Percentiles rank a stretch among this genome's conserved stretches.
Evolutionary conservation across 768 basidiomycete species (phyloP).

Genomic region (Tricholoma sp.): DNA sequence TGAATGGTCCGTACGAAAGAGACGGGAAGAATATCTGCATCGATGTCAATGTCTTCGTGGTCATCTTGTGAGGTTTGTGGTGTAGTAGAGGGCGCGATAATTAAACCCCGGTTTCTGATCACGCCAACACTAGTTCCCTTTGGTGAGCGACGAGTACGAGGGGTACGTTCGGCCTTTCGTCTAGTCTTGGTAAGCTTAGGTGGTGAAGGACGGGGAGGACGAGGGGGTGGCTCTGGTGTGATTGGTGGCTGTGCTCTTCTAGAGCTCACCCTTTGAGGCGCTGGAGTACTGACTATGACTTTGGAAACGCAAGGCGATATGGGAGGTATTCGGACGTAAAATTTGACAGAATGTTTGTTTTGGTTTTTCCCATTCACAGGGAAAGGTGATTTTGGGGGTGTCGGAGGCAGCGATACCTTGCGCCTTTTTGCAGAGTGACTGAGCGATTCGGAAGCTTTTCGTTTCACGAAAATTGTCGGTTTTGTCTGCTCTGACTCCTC

Average conservation of each 20-base stretch:
- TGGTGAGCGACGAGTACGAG: background rate
- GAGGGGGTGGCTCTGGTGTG: slow-evolving; percentile 16
- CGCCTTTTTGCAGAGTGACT: slow-evolving; percentile 13
- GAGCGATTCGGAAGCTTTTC: slow-evolving; percentile 7
- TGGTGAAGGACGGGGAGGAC: background rate
- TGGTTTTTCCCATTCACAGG: background rate
- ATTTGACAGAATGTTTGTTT: background rate
- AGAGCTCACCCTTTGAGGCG: slow-evolving; percentile 5
- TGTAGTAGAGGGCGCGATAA: background rate
- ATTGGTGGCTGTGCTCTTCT: slow-evolving; percentile 5
- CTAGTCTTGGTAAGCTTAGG: slow-evolving; percentile 13
- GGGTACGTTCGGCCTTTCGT: slow-evolving; percentile 9
- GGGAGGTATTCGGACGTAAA: slow-evolving; percentile 14
- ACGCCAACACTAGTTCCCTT: background rate
- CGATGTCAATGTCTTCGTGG: slow-evolving; percentile 8
- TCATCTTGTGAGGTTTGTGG: slow-evolving; percentile 2
- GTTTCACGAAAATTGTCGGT: slow-evolving; percentile 8
- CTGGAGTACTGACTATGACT: slow-evolving; percentile 10
- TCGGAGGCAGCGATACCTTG: slow-evolving; percentile 10
- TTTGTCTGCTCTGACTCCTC: background rate
- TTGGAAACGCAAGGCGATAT: slow-evolving; percentile 7
- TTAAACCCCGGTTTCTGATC: background rate
- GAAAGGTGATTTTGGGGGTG: slow-evolving; percentile 16
- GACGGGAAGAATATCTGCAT: slow-evolving; percentile 10
- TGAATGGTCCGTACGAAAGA: slow-evolving; percentile 17